Percentiles rank a stretch among this genome's conserved stretches.
Evolutionary conservation across 805 yeast genomes (phyloP).

Genomic region (Hanseniaspora opuntiae): DNA sequence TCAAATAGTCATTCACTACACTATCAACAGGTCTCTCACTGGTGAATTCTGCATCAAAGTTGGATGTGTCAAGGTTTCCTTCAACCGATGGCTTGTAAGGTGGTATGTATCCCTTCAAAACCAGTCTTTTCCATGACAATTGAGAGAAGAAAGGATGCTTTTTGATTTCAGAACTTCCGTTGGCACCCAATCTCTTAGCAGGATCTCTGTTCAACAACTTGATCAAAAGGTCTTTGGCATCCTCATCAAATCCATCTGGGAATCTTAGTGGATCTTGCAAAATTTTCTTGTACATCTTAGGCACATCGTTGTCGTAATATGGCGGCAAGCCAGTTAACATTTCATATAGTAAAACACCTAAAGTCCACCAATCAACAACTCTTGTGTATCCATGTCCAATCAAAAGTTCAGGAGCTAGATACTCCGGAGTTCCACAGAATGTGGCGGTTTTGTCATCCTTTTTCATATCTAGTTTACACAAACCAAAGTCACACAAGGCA

Average conservation of each 20-base stretch:
- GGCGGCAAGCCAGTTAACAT: constrained; percentile 97
- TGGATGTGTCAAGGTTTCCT: constrained; percentile 76
- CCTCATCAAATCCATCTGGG: constrained; percentile 75
- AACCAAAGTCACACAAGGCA: constrained; percentile 92
- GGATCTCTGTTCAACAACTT: constrained; percentile 80
- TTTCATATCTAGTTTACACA: constrained; percentile 90
- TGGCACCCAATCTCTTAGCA: constrained; percentile 53
- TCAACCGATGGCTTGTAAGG: constrained; percentile 89
- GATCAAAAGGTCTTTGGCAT: constrained; percentile 67
- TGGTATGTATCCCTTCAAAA: constrained; percentile 79
- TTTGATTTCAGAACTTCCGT: constrained; percentile 76
- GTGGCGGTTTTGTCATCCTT: constrained; percentile 78
- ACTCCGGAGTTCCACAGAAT: constrained; percentile 97
- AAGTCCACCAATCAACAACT: constrained; percentile 97
- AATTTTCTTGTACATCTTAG: constrained; percentile 87
- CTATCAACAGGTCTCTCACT: constrained; percentile 87
- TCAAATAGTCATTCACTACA: constrained; percentile 80
- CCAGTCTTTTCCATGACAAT: constrained; percentile 76
- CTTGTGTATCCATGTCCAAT: constrained; percentile 89
- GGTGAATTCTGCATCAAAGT: constrained; percentile 86
- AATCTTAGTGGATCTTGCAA: constrained; percentile 77
- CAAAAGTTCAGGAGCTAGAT: constrained; percentile 85
- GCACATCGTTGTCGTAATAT: constrained; percentile 85
- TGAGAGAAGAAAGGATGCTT: constrained; percentile 74
- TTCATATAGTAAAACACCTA: constrained; percentile 84